These are phyloP conservation scores for Kluyveromyces starmeri DNA, from an alignment of 805 yeast species.

Conservation along the genomic window DNA sequence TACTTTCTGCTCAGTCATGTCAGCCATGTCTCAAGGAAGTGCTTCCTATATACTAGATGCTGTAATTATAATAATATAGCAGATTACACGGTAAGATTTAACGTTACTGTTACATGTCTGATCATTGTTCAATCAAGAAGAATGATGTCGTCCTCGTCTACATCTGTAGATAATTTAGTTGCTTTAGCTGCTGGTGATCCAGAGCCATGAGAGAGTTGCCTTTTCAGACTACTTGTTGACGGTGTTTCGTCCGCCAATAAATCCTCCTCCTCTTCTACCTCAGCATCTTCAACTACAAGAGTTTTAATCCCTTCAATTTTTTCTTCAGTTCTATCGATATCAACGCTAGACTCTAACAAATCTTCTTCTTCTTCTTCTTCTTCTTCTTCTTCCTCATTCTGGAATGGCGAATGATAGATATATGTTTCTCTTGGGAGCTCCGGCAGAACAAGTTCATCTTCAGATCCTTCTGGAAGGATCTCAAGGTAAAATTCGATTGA, in stretches of 20 bases:
- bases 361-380: constrained; percentile 1
- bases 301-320: constrained; percentile 6
- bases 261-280: constrained; percentile 13
- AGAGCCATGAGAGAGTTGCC: neutral
- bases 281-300: constrained; percentile 8
- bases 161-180: neutral
- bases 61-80: too few species aligned
- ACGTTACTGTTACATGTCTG: too few species aligned
- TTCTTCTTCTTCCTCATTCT: constrained; percentile 7
- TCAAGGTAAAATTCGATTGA: constrained; percentile 54
- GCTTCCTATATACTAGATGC: too few species aligned
- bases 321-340: constrained; percentile 7
- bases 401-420: constrained; percentile 1
- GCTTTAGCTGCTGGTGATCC: neutral
- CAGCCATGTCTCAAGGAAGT: too few species aligned
- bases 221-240: constrained; percentile 1
- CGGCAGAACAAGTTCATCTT: constrained; percentile 23
- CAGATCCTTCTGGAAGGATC: constrained; percentile 11
- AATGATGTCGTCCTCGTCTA: neutral
- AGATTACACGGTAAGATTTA: too few species aligned
- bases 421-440: constrained; percentile 17
- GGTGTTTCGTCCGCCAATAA: constrained; percentile 1
- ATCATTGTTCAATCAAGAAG: neutral
- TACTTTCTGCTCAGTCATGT: too few species aligned
- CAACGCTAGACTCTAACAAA: constrained; percentile 6